Conservation (phyloP, 2,329 filamentous ascomycete genomes). For the Diaporthe citri region DNA sequence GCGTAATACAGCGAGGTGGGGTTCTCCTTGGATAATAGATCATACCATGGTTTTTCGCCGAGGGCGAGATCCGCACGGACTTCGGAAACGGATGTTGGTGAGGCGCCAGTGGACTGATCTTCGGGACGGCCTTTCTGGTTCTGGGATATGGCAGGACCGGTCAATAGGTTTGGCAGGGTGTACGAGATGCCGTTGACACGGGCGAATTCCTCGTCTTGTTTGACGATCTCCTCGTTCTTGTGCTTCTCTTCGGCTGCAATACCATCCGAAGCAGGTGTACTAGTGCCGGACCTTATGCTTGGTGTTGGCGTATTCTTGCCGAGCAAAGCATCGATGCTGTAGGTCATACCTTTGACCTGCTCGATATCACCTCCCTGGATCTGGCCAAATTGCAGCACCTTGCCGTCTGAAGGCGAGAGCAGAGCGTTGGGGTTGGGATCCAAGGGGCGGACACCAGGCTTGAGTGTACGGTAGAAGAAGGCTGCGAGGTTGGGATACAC, state of each 20-base stretch:
- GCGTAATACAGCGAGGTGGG: constrained; percentile 88
- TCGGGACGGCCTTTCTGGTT: constrained; percentile 64
- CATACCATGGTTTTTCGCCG: constrained; percentile 78
- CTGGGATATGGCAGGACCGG: constrained; percentile 69
- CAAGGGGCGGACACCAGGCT: constrained; percentile 87
- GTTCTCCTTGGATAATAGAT: constrained; percentile 71
- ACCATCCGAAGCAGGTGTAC: constrained; percentile 48
- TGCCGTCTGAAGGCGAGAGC: constrained; percentile 90
- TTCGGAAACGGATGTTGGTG: constrained; percentile 81
- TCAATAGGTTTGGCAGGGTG: constrained; percentile 88
- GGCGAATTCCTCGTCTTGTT: constrained; percentile 91
- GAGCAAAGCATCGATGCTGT: constrained; percentile 92
- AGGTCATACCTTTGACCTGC: constrained; percentile 99
- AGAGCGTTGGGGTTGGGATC: constrained; percentile 85
- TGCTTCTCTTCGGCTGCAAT: constrained; percentile 47
- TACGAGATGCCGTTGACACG: constrained; percentile 95
- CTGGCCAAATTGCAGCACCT: constrained; percentile 89
- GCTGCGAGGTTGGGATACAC: constrained; percentile 92
- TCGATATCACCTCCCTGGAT: constrained; percentile 96
- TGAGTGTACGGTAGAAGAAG: constrained; percentile 97
- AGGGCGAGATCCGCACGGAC: constrained; percentile 87
- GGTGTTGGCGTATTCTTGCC: constrained; percentile 73
- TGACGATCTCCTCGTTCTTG: constrained; percentile 75
- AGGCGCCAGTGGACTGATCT: constrained; percentile 80
- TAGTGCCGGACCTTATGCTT: constrained; percentile 56